Base-by-base conservation (phyloP, 805 yeast species). In the Brettanomyces nanus region DNA sequence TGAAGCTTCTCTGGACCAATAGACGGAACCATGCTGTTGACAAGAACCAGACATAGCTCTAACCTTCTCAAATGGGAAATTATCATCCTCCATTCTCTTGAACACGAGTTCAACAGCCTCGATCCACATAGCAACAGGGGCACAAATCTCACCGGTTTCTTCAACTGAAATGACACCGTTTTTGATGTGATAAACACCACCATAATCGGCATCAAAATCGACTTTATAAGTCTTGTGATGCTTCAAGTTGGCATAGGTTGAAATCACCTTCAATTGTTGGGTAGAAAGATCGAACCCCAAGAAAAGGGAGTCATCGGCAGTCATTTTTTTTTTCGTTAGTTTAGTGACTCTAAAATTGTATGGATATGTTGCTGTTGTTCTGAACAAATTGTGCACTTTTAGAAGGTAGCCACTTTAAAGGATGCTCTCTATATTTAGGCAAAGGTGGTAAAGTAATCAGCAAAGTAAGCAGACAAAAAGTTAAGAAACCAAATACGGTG, bases 1-100 rank as follows among this genome's bases (percentile, higher is more conserved):
- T 1, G 59, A 56, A 1, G 84, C 79, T 6, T 61, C 47, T 4
- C 58, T 19, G 1, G 85, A 69, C 90, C 94, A 85, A 52, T 66
- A 87, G 2, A 89, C 87, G 2, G 94, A 81, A 0, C 95, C 96
- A 53, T 87, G 96, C 52, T 87, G 96, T 60, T 87, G 95, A 40
- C 94, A 82, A 0, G 95, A 85, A 0, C 96, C 96, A 31, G 83
- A 71, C 35, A 87, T 70, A 2, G 83, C 86, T 29, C 49, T 65
- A 13, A 87, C 87, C 28, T 59, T 51, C 2, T 58, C 48, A 47
- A 87, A 75, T 6, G 80, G 82, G 48, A 85, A 76, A 1, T 56
- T 49, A 23, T 70, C 72, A 1, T 51, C 33, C 44, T 63, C 54
- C 77, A 80, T 71, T 53, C 63, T 60, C 10, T 48, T 58, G 40